Evolutionary conservation across 805 yeast species (phyloP).

Genomic region (Metschnikowia cerradonensis): DNA sequence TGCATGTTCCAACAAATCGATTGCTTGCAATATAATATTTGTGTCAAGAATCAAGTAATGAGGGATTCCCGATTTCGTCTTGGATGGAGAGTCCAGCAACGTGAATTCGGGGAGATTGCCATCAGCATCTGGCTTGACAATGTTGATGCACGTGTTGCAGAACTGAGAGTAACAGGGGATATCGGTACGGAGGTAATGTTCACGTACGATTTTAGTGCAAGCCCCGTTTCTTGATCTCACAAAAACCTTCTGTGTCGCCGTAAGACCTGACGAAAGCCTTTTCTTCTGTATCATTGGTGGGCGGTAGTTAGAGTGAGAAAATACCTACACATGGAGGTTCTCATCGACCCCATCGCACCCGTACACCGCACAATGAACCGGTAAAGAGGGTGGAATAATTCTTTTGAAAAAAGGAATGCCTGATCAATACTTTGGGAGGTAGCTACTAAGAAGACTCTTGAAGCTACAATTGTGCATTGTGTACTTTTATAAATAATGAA

Average conservation of each 20-base stretch:
- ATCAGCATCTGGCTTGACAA: slow-evolving; percentile 56
- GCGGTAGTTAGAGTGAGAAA: not conserved
- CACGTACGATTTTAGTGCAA: slow-evolving; percentile 88
- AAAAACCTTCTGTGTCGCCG: slow-evolving; percentile 84
- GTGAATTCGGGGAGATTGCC: slow-evolving; percentile 65
- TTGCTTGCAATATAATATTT: slow-evolving; percentile 80
- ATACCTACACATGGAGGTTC: not conserved
- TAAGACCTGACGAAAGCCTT: slow-evolving; percentile 38
- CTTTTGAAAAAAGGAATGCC: not conserved
- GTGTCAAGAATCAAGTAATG: slow-evolving; percentile 88
- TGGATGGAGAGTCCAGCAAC: slow-evolving; percentile 59
- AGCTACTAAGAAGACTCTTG: not conserved
- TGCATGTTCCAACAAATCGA: slow-evolving; percentile 79
- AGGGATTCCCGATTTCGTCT: slow-evolving; percentile 46
- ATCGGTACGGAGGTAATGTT: slow-evolving; percentile 88
- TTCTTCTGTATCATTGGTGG: slow-evolving; percentile 23
- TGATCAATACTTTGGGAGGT: not conserved
- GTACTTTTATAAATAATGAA: not conserved
- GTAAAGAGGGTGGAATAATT: not conserved
- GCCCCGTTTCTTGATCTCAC: slow-evolving; percentile 87
- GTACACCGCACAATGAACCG: not conserved
- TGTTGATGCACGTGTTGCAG: slow-evolving; percentile 59
- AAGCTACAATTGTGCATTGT: not conserved
- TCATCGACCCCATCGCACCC: slow-evolving; percentile 3
- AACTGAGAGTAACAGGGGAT: slow-evolving; percentile 82